Evolutionary conservation across 371 early-diverging fungal species (phyloP).

Genomic region (Haplosporangium sp.): DNA sequence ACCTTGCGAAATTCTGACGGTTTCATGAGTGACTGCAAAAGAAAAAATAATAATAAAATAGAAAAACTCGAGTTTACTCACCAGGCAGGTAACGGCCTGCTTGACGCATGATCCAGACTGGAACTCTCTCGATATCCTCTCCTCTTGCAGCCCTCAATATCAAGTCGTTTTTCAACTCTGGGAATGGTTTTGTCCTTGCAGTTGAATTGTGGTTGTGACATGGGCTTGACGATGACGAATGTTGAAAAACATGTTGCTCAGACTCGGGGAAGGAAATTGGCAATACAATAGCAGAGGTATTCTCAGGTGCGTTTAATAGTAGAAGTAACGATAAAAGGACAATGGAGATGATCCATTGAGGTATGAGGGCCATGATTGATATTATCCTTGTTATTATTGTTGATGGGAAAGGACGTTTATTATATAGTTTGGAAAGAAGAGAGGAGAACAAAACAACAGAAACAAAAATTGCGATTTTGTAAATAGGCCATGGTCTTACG

Average conservation of each 20-base stretch:
- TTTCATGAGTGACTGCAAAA: background rate
- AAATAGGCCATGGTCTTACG: no score
- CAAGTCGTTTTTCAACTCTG: slow-evolving; percentile 90
- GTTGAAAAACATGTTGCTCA: background rate
- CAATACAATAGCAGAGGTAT: background rate
- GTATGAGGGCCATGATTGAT: slow-evolving; percentile 3
- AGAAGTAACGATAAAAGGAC: background rate
- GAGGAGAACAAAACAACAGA: background rate
- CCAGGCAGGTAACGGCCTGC: slow-evolving; percentile 97
- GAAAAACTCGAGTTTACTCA: slow-evolving; percentile 24
- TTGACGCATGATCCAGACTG: slow-evolving; percentile 99
- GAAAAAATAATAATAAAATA: no score
- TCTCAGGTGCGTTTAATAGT: background rate
- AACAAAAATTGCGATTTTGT: no score
- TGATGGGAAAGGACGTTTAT: background rate
- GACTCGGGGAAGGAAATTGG: background rate
- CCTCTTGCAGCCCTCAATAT: slow-evolving; percentile 89
- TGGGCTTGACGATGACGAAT: background rate
- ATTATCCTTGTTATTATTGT: background rate
- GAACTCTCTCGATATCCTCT: slow-evolving; percentile 88
- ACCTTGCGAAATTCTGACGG: slow-evolving; percentile 86
- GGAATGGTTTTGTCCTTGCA: slow-evolving; percentile 61
- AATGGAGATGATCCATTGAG: slow-evolving; percentile 12
- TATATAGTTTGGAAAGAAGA: background rate
- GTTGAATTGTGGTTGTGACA: background rate